Base-by-base conservation (phyloP, 2,329 filamentous ascomycete species). In the Cordyceps javanica region DNA sequence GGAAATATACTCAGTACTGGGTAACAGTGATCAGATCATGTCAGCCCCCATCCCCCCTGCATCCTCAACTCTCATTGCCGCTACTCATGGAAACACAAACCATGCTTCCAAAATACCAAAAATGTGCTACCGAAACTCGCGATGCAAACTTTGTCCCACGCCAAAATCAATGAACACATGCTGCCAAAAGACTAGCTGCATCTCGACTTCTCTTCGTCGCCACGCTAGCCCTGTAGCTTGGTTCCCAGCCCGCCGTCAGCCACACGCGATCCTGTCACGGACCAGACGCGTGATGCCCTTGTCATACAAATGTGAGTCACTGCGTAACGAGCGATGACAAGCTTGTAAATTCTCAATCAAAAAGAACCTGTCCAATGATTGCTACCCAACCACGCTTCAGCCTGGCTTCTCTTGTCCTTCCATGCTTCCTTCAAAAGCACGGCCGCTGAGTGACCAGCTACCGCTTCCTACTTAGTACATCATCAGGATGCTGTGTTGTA, bases 251-350 rank as follows among this genome's bases (percentile, higher is more conserved):
- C 8, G 28, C 30, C 51, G 6, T 42, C 39, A 38, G 42, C 41
- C 52, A 38, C 44, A 28, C 55, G 55, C 55, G 46, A 41, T 51
- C 25, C 46, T 51, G 36, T 51, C 55, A 57, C 55, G 54, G 44
- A 26, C 26, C 36, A 51, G 38, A 57, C 55, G 55, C 55, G 55
- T 57, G 55, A 42, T 30, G 38, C 41, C 42, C 34, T n/a, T 36
- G 55, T 42, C 55, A 26, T 57, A 50, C 46, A 30, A 9, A 4
- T 26, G 28, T 57, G 55, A 57, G 45, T 60, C 55, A 57, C 54
- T 48, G 48, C 42, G 19, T 23, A 49, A 48, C 13, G 52, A 50
- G 48, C 26, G 16, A 34, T 44, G 45, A 30, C 45, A 44, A 50
- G 36, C 28, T 9, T 6, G 36, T 25, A 53, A 42, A 44, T 3